A percentile compares a stretch with the other conserved stretches of the same genome.
Evolutionary conservation across 208 protist genomes (phyloP).

Genomic region (Wallacemonas sp.): DNA sequence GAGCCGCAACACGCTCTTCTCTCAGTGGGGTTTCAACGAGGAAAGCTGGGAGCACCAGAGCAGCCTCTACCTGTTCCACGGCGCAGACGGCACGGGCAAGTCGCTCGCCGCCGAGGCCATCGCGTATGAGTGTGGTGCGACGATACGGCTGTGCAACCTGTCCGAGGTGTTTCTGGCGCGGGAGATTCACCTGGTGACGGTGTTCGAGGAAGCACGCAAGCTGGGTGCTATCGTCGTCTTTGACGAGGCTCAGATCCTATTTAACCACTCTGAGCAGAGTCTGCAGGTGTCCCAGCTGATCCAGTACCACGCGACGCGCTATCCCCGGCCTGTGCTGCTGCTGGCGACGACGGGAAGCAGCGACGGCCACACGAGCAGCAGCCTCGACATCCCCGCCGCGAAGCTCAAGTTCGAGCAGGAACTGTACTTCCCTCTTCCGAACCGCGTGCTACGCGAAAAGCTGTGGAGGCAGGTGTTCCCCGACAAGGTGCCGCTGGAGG

Average conservation of each 20-base stretch:
- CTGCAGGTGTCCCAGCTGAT: constrained; percentile 72
- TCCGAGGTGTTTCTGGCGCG: constrained; percentile 57
- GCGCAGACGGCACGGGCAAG: constrained; percentile 85
- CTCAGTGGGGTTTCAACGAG: constrained; percentile 88
- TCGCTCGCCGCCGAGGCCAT: constrained; percentile 87
- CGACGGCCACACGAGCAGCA: constrained; percentile 18
- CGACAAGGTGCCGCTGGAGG: constrained; percentile 50
- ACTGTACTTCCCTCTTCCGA: constrained; percentile 61
- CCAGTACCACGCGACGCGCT: constrained; percentile 75
- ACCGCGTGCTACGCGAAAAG: constrained; percentile 46
- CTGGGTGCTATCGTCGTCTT: constrained; percentile 88
- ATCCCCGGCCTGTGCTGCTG: constrained; percentile 75
- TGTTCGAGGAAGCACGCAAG: constrained; percentile 81
- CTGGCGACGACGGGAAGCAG: constrained; percentile 67
- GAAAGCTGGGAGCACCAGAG: constrained; percentile 58
- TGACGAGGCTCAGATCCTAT: constrained; percentile 84
- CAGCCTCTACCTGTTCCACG: constrained; percentile 70
- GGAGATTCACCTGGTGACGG: constrained; percentile 44
- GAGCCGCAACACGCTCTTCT: constrained; percentile 81
- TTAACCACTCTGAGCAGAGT: constrained; percentile 69
- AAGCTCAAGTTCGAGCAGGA: constrained; percentile 57
- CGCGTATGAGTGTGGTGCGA: constrained; percentile 89
- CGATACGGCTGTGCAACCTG: constrained; percentile 86
- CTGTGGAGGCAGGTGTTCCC: constrained; percentile 77
- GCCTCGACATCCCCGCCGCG: constrained; percentile 45